A percentile compares a stretch with the other conserved stretches of the same genome.
Evolutionary conservation across 2,329 filamentous ascomycete genomes (phyloP).

Genomic region (Tolypocladium nubicola): DNA sequence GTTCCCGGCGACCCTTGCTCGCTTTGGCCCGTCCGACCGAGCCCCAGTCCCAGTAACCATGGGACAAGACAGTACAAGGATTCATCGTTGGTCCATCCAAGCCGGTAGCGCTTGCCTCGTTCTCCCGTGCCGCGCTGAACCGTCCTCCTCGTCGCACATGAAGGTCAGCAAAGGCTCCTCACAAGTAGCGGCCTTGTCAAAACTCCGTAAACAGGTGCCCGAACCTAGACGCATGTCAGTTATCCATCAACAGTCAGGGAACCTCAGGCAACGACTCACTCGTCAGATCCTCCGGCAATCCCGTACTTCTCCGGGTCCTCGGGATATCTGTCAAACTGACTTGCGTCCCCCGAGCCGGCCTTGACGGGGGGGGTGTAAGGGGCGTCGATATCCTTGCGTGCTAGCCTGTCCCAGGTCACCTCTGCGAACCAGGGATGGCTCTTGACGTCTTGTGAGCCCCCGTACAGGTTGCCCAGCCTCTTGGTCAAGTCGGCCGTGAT

Average conservation of each 20-base stretch:
- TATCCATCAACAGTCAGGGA: background rate
- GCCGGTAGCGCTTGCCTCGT: background rate
- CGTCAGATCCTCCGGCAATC: conserved; percentile 57
- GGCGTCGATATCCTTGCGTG: conserved; percentile 94
- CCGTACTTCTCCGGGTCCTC: conserved; percentile 95
- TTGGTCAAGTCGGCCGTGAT: conserved; percentile 95
- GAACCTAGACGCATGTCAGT: conserved; percentile 37
- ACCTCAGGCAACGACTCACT: conserved; percentile 50
- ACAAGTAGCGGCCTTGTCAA: conserved; percentile 27
- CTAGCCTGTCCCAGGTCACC: conserved; percentile 92
- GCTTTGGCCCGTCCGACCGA: background rate
- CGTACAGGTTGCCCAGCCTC: conserved; percentile 85
- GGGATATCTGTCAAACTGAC: conserved; percentile 95
- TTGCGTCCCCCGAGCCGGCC: conserved; percentile 87
- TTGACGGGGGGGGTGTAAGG: conserved; percentile 95
- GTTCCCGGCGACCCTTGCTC: background rate
- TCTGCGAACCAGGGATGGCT: conserved; percentile 93
- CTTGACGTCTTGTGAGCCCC: conserved; percentile 86
- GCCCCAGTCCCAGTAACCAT: background rate
- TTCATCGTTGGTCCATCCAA: background rate
- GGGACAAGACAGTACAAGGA: background rate
- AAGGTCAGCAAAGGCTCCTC: background rate
- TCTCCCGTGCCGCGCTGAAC: background rate
- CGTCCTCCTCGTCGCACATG: background rate
- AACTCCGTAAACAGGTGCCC: conserved; percentile 70